phyloP scores from a whole-genome alignment of 208 protist species.

The Leishmania amazonensis region DNA sequence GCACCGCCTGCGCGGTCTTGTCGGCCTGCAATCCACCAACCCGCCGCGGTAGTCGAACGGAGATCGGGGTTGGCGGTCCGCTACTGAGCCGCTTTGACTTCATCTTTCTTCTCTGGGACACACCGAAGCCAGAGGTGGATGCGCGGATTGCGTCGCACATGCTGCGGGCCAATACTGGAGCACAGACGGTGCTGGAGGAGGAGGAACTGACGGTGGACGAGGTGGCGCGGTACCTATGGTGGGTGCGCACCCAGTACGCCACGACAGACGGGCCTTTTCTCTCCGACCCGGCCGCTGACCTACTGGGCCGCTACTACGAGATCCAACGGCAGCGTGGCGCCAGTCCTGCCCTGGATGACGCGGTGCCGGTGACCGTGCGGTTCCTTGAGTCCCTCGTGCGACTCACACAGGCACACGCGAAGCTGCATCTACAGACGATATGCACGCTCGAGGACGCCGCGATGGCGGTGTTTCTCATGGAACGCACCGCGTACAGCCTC shows the following conservation, averaged over 20 bases:
- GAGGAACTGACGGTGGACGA: constrained; percentile 54
- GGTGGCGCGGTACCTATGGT: constrained; percentile 77
- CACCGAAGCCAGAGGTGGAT: constrained; percentile 84
- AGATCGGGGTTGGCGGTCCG: constrained; percentile 94
- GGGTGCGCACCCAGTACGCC: constrained; percentile 76
- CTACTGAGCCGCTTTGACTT: constrained; percentile 98
- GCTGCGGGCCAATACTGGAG: constrained; percentile 42
- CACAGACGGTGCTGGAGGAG: constrained; percentile 28
- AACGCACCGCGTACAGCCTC: constrained; percentile 82
- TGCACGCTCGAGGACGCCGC: constrained; percentile 84
- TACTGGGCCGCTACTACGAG: constrained; percentile 82
- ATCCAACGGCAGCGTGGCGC: constrained; percentile 73
- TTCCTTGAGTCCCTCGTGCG: constrained; percentile 96
- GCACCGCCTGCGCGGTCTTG: constrained; percentile 94
- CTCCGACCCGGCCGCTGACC: constrained; percentile 65
- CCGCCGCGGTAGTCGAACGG: constrained; percentile 53
- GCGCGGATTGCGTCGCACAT: constrained; percentile 87
- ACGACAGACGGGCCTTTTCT: constrained; percentile 68
- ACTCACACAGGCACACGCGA: constrained; percentile 95
- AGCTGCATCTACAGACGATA: constrained; percentile 88
- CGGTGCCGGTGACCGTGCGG: constrained; percentile 95
- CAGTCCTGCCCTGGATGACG: constrained; percentile 75
- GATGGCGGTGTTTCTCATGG: constrained; percentile 89
- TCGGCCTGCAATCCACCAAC: constrained; percentile 96
- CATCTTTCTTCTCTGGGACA: constrained; percentile 95